Conservation (phyloP, 805 yeast genomes). For the Wickerhamiella azyma region DNA sequence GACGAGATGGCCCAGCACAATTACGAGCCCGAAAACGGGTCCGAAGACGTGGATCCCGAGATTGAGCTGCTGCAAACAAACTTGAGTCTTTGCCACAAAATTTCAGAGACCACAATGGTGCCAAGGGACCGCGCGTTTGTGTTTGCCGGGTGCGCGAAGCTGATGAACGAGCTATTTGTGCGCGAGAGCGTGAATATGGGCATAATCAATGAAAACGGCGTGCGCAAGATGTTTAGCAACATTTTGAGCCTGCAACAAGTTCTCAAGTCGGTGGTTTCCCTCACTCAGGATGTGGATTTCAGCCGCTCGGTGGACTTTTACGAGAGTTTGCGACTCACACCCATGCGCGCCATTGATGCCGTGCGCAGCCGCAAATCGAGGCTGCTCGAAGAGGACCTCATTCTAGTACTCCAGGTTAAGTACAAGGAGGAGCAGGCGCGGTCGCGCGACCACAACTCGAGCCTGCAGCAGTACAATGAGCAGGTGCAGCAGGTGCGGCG, state of each 20-base stretch:
- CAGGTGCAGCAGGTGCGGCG: conserved; percentile 5
- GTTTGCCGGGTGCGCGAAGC: conserved; percentile 36
- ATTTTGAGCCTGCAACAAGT: conserved; percentile 56
- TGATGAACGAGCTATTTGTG: conserved; percentile 40
- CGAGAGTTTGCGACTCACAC: conserved; percentile 24
- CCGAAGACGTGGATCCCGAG: conserved; percentile 46
- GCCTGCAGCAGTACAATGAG: conserved; percentile 7
- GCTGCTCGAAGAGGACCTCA: conserved; percentile 15
- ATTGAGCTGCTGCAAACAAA: conserved; percentile 40
- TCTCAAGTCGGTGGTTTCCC: conserved; percentile 42
- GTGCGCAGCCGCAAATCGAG: conserved; percentile 14
- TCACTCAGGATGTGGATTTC: conserved; percentile 43
- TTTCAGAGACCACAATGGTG: conserved; percentile 26
- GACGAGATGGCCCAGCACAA: conserved; percentile 37
- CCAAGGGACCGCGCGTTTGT: conserved; percentile 24
- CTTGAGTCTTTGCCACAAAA: conserved; percentile 34
- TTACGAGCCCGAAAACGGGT: conserved; percentile 39
- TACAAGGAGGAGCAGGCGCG: conserved; percentile 14
- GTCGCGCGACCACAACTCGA: conserved; percentile 5
- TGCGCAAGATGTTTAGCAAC: conserved; percentile 44
- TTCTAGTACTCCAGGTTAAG: conserved; percentile 13
- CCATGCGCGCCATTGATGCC: conserved; percentile 18
- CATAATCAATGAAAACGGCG: conserved; percentile 41
- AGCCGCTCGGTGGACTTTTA: conserved; percentile 40
- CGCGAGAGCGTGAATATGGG: conserved; percentile 38